Conservation (phyloP, 2,329 filamentous ascomycete species). For the Camillea tinctor region DNA sequence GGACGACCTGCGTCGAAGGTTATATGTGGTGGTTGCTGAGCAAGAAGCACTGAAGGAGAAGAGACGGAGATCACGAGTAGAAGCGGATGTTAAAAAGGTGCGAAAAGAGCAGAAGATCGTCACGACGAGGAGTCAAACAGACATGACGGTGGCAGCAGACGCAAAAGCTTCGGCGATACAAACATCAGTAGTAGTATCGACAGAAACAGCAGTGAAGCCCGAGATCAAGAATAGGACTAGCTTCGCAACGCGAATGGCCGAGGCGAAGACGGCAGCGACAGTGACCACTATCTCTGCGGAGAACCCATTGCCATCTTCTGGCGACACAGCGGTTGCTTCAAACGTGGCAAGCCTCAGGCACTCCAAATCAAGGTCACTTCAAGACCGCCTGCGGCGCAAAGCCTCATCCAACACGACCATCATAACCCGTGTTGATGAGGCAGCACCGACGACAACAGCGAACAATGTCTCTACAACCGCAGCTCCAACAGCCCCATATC, state of each 20-base stretch:
- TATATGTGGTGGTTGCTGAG: slow-evolving; percentile 50
- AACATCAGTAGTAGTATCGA: not conserved
- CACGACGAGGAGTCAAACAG: not conserved
- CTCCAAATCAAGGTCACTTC: slow-evolving; percentile 17
- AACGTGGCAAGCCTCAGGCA: slow-evolving; percentile 1
- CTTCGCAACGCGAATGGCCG: slow-evolving; percentile 15
- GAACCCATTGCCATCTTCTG: not conserved
- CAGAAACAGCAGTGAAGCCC: slow-evolving; percentile 9
- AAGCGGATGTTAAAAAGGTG: slow-evolving; percentile 18
- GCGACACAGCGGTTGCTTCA: not conserved
- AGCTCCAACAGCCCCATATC: slow-evolving; percentile 35
- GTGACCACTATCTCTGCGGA: not conserved
- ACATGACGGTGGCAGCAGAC: not conserved
- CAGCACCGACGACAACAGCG: slow-evolving; percentile 11
- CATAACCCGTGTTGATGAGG: not conserved
- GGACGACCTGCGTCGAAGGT: slow-evolving; percentile 52
- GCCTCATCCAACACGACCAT: slow-evolving; percentile 5
- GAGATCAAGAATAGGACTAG: slow-evolving; percentile 8
- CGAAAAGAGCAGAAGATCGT: slow-evolving; percentile 1
- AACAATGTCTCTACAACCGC: slow-evolving; percentile 16
- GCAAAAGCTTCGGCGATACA: not conserved
- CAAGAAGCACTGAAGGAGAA: slow-evolving; percentile 43
- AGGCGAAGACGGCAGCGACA: not conserved
- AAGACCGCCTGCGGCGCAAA: slow-evolving; percentile 21
- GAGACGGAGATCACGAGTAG: slow-evolving; percentile 30